phyloP scores from a whole-genome alignment of 371 early-diverging fungal species.

The Encephalitozoon intestinalis region DNA sequence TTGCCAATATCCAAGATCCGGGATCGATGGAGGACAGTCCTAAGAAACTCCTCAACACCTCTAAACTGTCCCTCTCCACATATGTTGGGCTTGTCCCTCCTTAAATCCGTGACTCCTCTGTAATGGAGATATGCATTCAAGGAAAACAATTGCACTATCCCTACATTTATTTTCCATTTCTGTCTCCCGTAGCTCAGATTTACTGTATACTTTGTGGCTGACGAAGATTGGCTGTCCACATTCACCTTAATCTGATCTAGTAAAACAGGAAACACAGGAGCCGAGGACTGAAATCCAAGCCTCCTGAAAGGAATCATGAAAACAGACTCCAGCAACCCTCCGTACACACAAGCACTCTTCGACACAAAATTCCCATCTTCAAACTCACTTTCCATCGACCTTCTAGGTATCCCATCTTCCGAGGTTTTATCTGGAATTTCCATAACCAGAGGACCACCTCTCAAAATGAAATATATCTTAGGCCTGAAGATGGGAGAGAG shows the following conservation, averaged over 20 bases:
- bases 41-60: neutral
- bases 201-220: neutral
- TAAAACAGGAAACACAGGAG: neutral
- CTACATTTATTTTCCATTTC: constrained; percentile 2
- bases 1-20: neutral
- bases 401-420: neutral
- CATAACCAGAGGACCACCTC: neutral
- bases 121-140: neutral
- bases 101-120: neutral
- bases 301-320: neutral
- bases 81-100: neutral
- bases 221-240: neutral
- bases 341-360: neutral
- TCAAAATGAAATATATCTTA: neutral
- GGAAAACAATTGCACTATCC: neutral
- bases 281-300: too few relatives aligned
- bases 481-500: neutral
- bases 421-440: neutral
- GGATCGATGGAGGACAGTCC: neutral
- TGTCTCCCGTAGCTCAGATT: neutral
- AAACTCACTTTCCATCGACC: neutral
- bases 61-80: neutral
- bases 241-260: neutral
- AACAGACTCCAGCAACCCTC: neutral
- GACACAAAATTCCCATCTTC: neutral